Percentiles rank a stretch among this genome's conserved stretches.
Evolutionary conservation across 768 basidiomycete genomes (phyloP).

Genomic region (Calvatia gigantea): DNA sequence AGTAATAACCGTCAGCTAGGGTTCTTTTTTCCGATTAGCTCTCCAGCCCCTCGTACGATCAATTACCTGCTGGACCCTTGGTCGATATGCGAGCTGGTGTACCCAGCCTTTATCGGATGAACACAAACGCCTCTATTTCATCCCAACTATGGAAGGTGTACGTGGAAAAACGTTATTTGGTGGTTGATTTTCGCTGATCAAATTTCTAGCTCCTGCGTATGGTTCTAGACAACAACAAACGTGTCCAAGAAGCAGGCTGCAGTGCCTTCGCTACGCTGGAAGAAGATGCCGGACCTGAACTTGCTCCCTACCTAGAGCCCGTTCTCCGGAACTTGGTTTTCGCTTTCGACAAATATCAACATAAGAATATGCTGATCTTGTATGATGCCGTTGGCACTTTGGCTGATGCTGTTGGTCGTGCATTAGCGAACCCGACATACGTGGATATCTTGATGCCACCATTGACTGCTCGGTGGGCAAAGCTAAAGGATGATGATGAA

Average conservation of each 20-base stretch:
- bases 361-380: constrained; percentile 97
- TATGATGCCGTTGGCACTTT: constrained; percentile 99
- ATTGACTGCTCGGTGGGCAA: constrained; percentile 85
- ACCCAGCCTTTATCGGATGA: constrained; percentile 82
- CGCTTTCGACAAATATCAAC: constrained; percentile 97
- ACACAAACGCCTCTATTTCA: constrained; percentile 87
- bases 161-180: constrained; percentile 16
- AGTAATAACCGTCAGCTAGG: constrained; percentile 16
- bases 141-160: constrained; percentile 98
- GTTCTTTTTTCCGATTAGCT: constrained; percentile 14
- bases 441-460: constrained; percentile 98
- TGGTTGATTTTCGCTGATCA: background rate
- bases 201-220: constrained; percentile 83
- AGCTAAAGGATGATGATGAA: constrained; percentile 85
- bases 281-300: constrained; percentile 89
- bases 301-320: constrained; percentile 92
- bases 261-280: constrained; percentile 98
- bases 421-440: constrained; percentile 79
- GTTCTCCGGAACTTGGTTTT: constrained; percentile 92
- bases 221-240: constrained; percentile 98
- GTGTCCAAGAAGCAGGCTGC: constrained; percentile 98
- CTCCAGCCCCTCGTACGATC: constrained; percentile 91
- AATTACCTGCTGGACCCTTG: constrained; percentile 99
- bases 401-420: constrained; percentile 91
- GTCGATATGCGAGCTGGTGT: constrained; percentile 97